Base-by-base conservation (phyloP, 2,329 filamentous ascomycete species). In the Alternaria gansuensis region DNA sequence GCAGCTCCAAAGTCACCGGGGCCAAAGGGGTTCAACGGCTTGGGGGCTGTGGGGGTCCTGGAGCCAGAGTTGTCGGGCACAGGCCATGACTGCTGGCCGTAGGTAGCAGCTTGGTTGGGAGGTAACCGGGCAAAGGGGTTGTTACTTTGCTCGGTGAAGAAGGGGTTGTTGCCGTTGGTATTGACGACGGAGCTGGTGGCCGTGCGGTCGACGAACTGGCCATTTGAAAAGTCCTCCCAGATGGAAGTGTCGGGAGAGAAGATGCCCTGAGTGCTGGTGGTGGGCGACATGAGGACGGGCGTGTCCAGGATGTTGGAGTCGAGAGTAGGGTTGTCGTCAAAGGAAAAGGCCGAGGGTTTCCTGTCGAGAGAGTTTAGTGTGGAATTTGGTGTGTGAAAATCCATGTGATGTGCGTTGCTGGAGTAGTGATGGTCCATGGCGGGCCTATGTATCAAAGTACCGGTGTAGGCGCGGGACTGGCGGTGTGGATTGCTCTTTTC, bases 31-130 rank as follows among this genome's bases (percentile, higher is more conserved):
- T 91, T 89, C 70, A 91, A 90, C 52, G 87, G 88, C 73, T 91
- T 93, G 64, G 86, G 82, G 61, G 87, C 88, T 61, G 92, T 87
- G 14, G 90, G 90, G 6, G 91, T 94, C 76, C 87, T 89, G 62
- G 91, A 86, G 51, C 87, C 90, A 26, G 90, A 90, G 68, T 82
- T 82, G 67, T 87, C 84, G 75, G 88, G 40, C 41, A 79, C 83
- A 49, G 87, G 81, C 90, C 90, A 93, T 62, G 79, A 75, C 63
- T 82, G 81, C 66, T 84, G 82, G 57, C 77, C 78, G 63, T 83
- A 80, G 63, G 73, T 75, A 74, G 71, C 78, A 62, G 79, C 76
- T 63, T 82, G 82, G 58, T 80, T 77, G 37, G 81, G 75, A 24
- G 82, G 81, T 61, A 89, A 82, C 59, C 87, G 86, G 80, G 88